Percentiles rank a stretch among this genome's conserved stretches.
phyloP scores from a whole-genome alignment of 2,329 filamentous ascomycete genomes.

The Fusarium floridanum region DNA sequence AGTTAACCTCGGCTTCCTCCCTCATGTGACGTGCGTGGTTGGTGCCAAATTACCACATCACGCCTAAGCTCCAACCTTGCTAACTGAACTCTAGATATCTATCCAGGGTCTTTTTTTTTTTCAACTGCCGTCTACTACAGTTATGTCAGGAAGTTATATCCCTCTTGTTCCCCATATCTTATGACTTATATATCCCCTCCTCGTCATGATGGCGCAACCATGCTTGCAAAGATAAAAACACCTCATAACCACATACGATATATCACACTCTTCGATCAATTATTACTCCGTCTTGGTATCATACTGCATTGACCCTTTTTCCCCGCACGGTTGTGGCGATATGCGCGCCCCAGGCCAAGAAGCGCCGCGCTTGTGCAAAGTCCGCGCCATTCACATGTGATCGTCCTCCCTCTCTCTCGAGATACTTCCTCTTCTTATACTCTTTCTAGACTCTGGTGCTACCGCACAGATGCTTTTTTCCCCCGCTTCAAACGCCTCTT shows the following conservation, averaged over 20 bases:
- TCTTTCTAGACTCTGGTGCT: not conserved
- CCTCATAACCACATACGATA: not conserved
- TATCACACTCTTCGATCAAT: not conserved
- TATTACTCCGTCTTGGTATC: not conserved
- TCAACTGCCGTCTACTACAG: not conserved
- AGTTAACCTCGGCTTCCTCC: not conserved
- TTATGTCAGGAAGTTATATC: too few relatives aligned
- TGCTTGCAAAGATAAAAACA: not conserved
- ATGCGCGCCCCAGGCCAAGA: not conserved
- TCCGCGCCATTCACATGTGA: slow-evolving; percentile 41
- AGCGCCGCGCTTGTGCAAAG: slow-evolving; percentile 21
- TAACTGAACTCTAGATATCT: not conserved
- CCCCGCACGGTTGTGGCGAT: slow-evolving; percentile 32
- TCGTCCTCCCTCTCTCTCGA: slow-evolving; percentile 16
- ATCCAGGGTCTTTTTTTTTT: not conserved
- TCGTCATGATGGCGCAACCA: slow-evolving; percentile 8
- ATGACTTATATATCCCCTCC: not conserved
- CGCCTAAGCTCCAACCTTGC: not conserved
- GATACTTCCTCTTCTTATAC: not conserved
- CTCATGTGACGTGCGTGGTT: slow-evolving; percentile 2
- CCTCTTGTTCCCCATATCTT: not conserved
- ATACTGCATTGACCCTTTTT: slow-evolving; percentile 26
- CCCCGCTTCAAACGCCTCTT: not conserved
- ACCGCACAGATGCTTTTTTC: not conserved
- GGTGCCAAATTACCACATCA: slow-evolving; percentile 1